Conservation (phyloP, 2,329 filamentous ascomycete species). For the Dendryphion nanum region DNA sequence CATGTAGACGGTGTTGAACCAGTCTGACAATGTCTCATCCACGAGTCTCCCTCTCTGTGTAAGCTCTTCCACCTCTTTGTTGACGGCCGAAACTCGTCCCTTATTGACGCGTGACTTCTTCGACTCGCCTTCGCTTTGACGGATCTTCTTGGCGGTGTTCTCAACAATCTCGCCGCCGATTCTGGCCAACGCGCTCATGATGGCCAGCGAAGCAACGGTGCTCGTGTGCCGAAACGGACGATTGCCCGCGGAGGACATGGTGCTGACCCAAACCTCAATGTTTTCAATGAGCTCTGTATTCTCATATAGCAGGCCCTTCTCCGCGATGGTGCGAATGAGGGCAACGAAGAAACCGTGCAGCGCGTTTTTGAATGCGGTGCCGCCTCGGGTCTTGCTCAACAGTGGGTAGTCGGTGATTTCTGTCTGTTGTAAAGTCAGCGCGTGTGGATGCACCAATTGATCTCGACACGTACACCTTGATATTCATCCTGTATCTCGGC, state of each 20-base stretch:
- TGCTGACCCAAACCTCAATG: slow-evolving; percentile 82
- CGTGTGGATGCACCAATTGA: neutral
- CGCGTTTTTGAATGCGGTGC: slow-evolving; percentile 72
- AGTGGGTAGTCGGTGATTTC: slow-evolving; percentile 89
- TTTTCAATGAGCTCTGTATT: slow-evolving; percentile 80
- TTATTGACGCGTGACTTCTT: slow-evolving; percentile 76
- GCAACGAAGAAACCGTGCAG: slow-evolving; percentile 77
- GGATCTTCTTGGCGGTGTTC: slow-evolving; percentile 71
- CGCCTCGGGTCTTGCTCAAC: slow-evolving; percentile 75
- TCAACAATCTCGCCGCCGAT: slow-evolving; percentile 70
- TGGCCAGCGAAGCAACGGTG: slow-evolving; percentile 77
- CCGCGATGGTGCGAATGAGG: slow-evolving; percentile 74
- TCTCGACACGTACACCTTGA: slow-evolving; percentile 63
- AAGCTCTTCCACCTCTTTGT: slow-evolving; percentile 69
- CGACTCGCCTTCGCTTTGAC: slow-evolving; percentile 75
- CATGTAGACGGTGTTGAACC: slow-evolving; percentile 90
- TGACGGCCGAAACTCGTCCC: slow-evolving; percentile 69
- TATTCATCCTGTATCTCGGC: slow-evolving; percentile 86
- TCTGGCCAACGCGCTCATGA: slow-evolving; percentile 74
- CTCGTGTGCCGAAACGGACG: slow-evolving; percentile 93
- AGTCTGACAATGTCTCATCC: slow-evolving; percentile 73
- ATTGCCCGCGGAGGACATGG: slow-evolving; percentile 84
- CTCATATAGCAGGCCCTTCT: slow-evolving; percentile 77
- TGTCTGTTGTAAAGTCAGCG: slow-evolving; percentile 48
- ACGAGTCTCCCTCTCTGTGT: slow-evolving; percentile 68